These are phyloP conservation scores for Xylariaceae sp. DNA, from an alignment of 2,329 filamentous ascomycete species.

Conservation along the genomic window DNA sequence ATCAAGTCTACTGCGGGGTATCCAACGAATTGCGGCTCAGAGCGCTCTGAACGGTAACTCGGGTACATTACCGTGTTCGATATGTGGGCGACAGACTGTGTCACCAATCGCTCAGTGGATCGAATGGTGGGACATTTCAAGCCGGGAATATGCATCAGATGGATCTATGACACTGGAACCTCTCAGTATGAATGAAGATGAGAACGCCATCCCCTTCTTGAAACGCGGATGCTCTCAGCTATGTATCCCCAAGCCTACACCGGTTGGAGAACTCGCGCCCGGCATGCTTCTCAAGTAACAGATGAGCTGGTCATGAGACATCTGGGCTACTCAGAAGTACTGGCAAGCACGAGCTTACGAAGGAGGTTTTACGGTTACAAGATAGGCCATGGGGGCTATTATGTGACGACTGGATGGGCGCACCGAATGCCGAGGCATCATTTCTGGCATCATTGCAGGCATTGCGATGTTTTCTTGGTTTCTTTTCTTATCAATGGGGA, in stretches of 20 bases:
- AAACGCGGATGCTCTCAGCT: conserved; percentile 20
- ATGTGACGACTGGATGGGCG: not conserved
- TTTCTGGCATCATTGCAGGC: not conserved
- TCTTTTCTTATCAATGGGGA: not conserved
- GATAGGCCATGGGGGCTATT: not conserved
- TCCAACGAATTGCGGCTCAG: conserved; percentile 38
- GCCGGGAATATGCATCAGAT: not conserved
- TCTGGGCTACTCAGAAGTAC: too few species aligned
- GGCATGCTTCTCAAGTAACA: not conserved
- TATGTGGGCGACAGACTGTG: conserved; percentile 45
- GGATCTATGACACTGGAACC: not conserved
- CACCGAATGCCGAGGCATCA: not conserved
- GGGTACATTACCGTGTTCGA: conserved; percentile 48
- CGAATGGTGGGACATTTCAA: conserved; percentile 51
- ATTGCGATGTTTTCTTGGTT: not conserved
- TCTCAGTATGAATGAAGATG: conserved; percentile 9
- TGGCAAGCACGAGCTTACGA: too few species aligned
- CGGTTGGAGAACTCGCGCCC: conserved; percentile 9
- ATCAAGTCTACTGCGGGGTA: conserved; percentile 36
- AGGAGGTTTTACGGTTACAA: not conserved
- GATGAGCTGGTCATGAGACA: not conserved
- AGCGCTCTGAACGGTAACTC: conserved; percentile 36
- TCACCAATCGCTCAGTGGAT: conserved; percentile 55
- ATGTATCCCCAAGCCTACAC: conserved; percentile 13
- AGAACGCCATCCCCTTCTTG: conserved; percentile 25